Percentiles rank a stretch among this genome's conserved stretches.
phyloP scores from a whole-genome alignment of 169 alveolate genomes.

The Eimeria brunetti region DNA sequence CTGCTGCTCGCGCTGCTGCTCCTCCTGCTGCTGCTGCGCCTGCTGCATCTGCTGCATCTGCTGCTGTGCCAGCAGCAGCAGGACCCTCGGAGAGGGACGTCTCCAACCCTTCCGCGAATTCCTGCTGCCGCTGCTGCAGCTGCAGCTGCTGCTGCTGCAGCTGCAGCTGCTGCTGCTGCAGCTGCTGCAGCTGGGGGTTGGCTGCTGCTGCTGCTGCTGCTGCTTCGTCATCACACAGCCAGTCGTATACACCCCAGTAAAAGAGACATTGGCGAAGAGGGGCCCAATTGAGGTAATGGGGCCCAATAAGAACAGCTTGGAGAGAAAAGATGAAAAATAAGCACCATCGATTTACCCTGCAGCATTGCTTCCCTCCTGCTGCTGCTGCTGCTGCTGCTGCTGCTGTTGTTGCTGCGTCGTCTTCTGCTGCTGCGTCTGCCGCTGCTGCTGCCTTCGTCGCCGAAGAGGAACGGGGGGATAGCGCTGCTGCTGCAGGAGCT shows the following conservation, averaged over 20 bases:
- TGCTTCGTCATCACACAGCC: conserved; percentile 48
- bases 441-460: neutral
- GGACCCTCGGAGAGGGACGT: neutral
- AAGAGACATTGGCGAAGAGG: conserved; percentile 67
- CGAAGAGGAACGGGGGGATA: neutral
- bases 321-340: conserved; percentile 1
- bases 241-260: conserved; percentile 51
- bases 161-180: no score
- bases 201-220: conserved; percentile 14
- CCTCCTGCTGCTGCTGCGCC: neutral
- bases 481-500: neutral
- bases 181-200: neutral
- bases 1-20: conserved; percentile 20
- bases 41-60: neutral
- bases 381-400: conserved; percentile 31
- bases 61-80: neutral
- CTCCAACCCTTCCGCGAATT: neutral
- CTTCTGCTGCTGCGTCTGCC: neutral
- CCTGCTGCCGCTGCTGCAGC: neutral
- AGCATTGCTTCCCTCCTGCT: neutral
- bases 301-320: conserved; percentile 57
- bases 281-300: conserved; percentile 74
- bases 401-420: neutral
- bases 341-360: conserved; percentile 19
- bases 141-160: neutral